Base-by-base conservation (phyloP, 805 yeast genomes). In the Cyberlindnera mrakii region DNA sequence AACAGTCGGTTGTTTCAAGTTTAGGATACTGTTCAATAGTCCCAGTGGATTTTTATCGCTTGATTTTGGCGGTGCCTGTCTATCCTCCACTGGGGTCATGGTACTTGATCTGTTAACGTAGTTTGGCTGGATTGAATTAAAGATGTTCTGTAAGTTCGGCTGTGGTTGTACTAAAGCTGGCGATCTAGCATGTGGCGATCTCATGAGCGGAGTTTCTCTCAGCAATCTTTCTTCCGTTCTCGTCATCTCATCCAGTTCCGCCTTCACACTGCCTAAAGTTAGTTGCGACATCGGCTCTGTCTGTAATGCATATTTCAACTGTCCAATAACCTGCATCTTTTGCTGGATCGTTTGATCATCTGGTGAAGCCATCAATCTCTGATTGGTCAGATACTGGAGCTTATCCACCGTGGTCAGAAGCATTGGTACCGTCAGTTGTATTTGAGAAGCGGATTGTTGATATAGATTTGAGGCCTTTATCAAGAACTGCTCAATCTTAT, bases 401-500 rank as follows among this genome's bases (percentile, higher is more conserved):
- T 55, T 61, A 41, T 68, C 71, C 41, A 67, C 64, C 5, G 59
- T 66, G 25, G 52, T 55, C 11, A 66, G 43, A 5, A 70, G 47
- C 31, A 59, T 44, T 8, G 38, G 42, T 3, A 44, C 62, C 61
- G 13, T 60, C 55, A 6, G 63, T 29, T 36, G 16, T 46, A 45
- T 13, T 35, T 37, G 37, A 27, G 46, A 42, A 5, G 43, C 19
- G 6, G 47, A 49, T 19, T 43, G 45, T 46, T 66, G 67, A 49
- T 68, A 67, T 33, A 68, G 57, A 9, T 77, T 70, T 18, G 82
- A 75, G 27, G 81, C 84, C 54, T 70, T 75, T 16, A 77, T 68
- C 48, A 95, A 65, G 58, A 89, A 93, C 35, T 66, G 71, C 52
- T 87, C 96, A 44, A 93, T 85, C 55, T 73, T 77, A 25, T 76